phyloP scores from a whole-genome alignment of 2,329 filamentous ascomycete genomes.

The Colletotrichum scovillei region DNA sequence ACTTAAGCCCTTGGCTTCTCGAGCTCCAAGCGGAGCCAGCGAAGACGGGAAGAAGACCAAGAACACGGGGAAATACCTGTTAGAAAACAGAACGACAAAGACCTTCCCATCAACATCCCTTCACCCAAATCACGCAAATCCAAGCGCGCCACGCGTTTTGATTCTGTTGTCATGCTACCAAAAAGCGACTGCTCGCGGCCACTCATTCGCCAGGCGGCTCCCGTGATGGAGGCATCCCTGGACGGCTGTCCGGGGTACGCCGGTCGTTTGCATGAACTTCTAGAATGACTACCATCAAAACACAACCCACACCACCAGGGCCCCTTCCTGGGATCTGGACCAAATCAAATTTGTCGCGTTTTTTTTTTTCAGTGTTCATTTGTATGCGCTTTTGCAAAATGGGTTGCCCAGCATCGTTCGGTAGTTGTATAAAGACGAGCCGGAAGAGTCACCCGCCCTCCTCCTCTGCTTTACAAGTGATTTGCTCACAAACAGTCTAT shows the following conservation, averaged over 20 bases:
- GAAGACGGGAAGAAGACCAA: not conserved
- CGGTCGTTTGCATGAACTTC: conserved; percentile 37
- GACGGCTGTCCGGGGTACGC: conserved; percentile 30
- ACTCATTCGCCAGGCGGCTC: not conserved
- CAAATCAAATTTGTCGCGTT: conserved; percentile 23
- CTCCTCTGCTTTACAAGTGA: not conserved
- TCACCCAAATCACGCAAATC: conserved; percentile 19
- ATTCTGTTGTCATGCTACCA: conserved; percentile 30
- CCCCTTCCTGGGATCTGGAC: not conserved
- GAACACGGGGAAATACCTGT: conserved; percentile 15
- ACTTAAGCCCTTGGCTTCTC: not conserved
- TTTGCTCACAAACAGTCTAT: conserved; percentile 25
- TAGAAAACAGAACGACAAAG: conserved; percentile 11
- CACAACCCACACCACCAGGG: conserved; percentile 13
- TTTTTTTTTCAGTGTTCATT: not conserved
- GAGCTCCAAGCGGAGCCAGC: conserved; percentile 14
- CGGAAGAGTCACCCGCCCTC: not conserved
- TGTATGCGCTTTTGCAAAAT: not conserved
- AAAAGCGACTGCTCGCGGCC: not conserved
- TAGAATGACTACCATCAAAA: conserved; percentile 36
- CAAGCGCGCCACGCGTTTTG: conserved; percentile 31
- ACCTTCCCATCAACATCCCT: conserved; percentile 25
- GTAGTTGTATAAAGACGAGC: conserved; percentile 22
- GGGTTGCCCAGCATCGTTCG: not conserved
- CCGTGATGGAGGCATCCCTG: conserved; percentile 12